A percentile compares a stretch with the other conserved stretches of the same genome.
Conservation (phyloP, 2,329 filamentous ascomycete genomes). For the Corynespora cassiicola region DNA sequence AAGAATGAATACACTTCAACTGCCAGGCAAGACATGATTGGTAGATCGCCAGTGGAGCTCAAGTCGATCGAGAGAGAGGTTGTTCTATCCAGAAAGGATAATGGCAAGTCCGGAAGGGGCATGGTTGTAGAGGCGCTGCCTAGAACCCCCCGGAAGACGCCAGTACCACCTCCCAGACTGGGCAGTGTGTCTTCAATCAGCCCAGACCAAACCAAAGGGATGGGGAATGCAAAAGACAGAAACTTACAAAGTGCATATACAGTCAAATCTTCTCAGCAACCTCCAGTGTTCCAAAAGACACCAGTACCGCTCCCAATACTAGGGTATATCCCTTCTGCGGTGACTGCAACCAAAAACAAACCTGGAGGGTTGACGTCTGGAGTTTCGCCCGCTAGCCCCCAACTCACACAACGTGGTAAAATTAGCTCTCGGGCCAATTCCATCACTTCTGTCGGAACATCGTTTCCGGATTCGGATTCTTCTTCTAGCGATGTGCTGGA, state of each 20-base stretch:
- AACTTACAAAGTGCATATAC: background rate
- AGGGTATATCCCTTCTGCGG: too few relatives aligned
- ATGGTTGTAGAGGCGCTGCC: conserved; percentile 1
- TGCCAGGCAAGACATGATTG: conserved; percentile 2
- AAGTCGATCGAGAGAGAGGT: background rate
- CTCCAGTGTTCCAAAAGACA: conserved; percentile 1
- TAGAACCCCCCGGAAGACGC: conserved; percentile 12
- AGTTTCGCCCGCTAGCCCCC: background rate
- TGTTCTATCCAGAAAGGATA: background rate
- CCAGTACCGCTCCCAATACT: conserved; percentile 5
- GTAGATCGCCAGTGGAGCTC: conserved; percentile 2
- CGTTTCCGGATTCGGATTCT: conserved; percentile 16
- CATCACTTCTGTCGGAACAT: conserved; percentile 12
- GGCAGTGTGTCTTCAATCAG: conserved; percentile 7
- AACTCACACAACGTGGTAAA: conserved; percentile 11
- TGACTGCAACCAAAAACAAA: background rate
- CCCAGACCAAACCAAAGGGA: background rate
- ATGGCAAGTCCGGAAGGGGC: conserved; percentile 2
- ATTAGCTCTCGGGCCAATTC: conserved; percentile 11
- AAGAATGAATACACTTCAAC: too few relatives aligned
- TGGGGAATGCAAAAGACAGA: background rate
- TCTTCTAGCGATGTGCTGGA: conserved; percentile 29
- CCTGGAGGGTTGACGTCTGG: too few relatives aligned
- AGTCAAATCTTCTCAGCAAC: background rate
- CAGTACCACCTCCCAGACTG: conserved; percentile 19